Evolutionary conservation across 2,329 filamentous ascomycete species (phyloP).

Genomic region (Fonsecaea multimorphosa): DNA sequence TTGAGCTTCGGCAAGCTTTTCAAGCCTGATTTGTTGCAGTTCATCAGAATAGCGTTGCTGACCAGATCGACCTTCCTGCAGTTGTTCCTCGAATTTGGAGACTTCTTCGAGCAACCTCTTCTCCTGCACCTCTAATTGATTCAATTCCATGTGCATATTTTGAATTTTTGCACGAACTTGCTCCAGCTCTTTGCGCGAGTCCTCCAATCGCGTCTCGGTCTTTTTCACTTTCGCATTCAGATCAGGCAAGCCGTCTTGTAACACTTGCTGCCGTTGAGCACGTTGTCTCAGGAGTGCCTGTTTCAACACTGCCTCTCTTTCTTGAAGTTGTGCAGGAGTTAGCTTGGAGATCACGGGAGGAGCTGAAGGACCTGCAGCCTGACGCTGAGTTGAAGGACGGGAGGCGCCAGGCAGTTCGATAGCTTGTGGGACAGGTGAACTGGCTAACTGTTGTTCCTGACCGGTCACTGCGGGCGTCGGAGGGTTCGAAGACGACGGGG

Average conservation of each 20-base stretch:
- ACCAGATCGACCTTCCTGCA: constrained; percentile 49
- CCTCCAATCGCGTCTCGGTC: constrained; percentile 45
- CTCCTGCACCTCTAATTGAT: constrained; percentile 43
- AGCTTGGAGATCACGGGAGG: constrained; percentile 28
- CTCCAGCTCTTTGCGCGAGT: constrained; percentile 45
- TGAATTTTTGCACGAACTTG: constrained; percentile 39
- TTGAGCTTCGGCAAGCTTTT: constrained; percentile 45
- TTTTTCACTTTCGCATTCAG: constrained; percentile 54
- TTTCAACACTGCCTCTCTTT: constrained; percentile 36
- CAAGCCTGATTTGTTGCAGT: constrained; percentile 55
- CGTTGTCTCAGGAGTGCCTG: constrained; percentile 47
- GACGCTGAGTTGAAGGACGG: constrained; percentile 7
- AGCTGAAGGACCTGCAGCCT: constrained; percentile 7
- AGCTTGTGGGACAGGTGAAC: constrained; percentile 19
- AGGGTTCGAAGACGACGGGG: constrained; percentile 42
- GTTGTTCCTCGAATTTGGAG: constrained; percentile 48
- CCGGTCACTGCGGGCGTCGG: constrained; percentile 29
- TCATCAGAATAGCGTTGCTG: constrained; percentile 55
- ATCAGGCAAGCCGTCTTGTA: constrained; percentile 55
- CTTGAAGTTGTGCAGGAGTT: constrained; percentile 33
- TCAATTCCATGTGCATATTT: constrained; percentile 20
- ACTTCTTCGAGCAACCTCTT: constrained; percentile 54
- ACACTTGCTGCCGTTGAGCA: constrained; percentile 53
- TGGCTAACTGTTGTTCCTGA: constrained; percentile 18
- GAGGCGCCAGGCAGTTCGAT: not conserved